Percentiles rank a stretch among this genome's conserved stretches.
Conservation (phyloP, 169 alveolate genomes). For the Eimeria nieschulzi region DNA sequence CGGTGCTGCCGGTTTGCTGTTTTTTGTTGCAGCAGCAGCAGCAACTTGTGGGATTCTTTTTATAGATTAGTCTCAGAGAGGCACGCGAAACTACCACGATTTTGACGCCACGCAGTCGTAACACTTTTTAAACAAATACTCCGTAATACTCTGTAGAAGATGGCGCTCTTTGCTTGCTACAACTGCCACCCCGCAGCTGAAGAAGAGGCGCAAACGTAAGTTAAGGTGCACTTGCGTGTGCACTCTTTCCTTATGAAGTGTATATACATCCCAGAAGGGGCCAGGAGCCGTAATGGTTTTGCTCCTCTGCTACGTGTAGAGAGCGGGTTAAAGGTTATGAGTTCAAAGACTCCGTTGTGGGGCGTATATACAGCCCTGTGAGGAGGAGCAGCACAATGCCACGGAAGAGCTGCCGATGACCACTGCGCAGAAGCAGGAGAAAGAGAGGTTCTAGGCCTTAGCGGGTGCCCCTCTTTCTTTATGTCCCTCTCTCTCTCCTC, state of each 20-base stretch:
- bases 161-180: conserved; percentile 70
- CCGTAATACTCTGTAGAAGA: not conserved
- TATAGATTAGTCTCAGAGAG: no score
- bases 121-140: no score
- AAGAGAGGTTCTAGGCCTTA: conserved; percentile 58
- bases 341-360: not conserved
- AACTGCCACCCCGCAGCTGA: conserved; percentile 67
- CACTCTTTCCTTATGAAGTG: not conserved
- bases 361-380: conserved; percentile 11
- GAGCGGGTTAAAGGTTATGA: not conserved
- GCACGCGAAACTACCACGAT: no score
- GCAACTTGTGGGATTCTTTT: no score
- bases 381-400: not conserved
- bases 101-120: no score
- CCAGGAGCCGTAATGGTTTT: no score
- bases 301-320: no score
- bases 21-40: no score
- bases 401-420: conserved; percentile 48
- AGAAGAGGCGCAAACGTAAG: conserved; percentile 56
- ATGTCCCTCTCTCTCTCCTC: not conserved
- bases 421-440: conserved; percentile 66
- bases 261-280: no score
- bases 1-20: no score
- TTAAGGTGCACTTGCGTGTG: not conserved
- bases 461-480: not conserved